Conservation (phyloP, 2,329 filamentous ascomycete species). For the Sclerotinia trifoliorum region DNA sequence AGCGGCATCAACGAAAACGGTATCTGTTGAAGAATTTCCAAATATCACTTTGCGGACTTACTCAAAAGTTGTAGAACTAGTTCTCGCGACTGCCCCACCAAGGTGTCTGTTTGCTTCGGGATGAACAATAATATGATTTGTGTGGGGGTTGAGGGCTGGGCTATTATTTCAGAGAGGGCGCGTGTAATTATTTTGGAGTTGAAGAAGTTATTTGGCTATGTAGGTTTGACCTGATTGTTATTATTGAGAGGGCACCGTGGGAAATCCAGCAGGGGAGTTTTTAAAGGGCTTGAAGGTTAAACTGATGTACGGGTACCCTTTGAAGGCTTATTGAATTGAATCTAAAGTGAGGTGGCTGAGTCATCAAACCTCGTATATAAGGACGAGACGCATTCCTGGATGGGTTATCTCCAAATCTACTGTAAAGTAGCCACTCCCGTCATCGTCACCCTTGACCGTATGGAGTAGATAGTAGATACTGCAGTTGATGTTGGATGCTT, state of each 20-base stretch:
- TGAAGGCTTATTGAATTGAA: conserved; percentile 4
- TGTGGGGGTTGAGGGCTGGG: conserved; percentile 8
- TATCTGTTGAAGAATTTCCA: neutral
- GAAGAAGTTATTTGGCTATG: conserved; percentile 15
- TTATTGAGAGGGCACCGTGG: conserved; percentile 15
- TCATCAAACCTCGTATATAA: conserved; percentile 5
- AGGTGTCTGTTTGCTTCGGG: conserved; percentile 32
- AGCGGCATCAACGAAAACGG: conserved; percentile 8
- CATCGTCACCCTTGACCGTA: too few relatives aligned
- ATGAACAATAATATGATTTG: conserved; percentile 23
- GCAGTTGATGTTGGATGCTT: too few relatives aligned
- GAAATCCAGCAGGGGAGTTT: conserved; percentile 11
- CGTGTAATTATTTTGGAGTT: conserved; percentile 4
- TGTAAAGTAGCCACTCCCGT: too few relatives aligned
- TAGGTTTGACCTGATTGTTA: conserved; percentile 4
- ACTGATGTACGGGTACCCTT: conserved; percentile 7
- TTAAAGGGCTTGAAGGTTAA: conserved; percentile 9
- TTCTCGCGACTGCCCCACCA: conserved; percentile 38
- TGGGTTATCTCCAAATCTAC: too few relatives aligned
- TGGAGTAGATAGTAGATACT: too few relatives aligned
- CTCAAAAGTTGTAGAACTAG: conserved; percentile 21
- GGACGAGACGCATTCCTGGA: too few relatives aligned
- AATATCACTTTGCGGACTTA: conserved; percentile 16
- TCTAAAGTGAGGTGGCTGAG: conserved; percentile 15
- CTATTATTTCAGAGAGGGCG: conserved; percentile 11